Evolutionary conservation across 2,329 filamentous ascomycete genomes (phyloP).

Genomic region (Tolypocladium tropicale): DNA sequence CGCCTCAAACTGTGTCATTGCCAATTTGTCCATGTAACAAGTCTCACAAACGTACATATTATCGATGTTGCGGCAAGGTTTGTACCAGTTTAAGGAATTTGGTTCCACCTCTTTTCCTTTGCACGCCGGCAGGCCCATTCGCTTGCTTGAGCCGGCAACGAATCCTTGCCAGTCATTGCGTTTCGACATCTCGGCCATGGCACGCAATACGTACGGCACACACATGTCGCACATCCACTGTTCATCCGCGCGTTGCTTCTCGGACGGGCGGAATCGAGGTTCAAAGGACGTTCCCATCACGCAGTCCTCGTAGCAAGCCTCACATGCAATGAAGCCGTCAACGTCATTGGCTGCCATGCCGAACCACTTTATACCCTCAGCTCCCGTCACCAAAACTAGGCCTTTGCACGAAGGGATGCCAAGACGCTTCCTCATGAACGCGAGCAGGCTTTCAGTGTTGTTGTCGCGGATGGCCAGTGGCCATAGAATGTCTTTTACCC

Average conservation of each 20-base stretch:
- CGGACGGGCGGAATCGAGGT: conserved; percentile 14
- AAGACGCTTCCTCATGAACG: conserved; percentile 17
- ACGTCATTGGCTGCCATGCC: conserved; percentile 16
- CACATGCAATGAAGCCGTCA: conserved; percentile 23
- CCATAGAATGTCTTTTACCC: conserved; percentile 23
- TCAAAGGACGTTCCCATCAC: conserved; percentile 18
- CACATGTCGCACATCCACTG: conserved; percentile 23
- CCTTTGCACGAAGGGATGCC: conserved; percentile 20
- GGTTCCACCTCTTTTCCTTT: conserved; percentile 15
- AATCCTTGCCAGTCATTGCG: conserved; percentile 20
- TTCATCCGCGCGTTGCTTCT: conserved; percentile 13
- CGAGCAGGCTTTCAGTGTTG: conserved; percentile 12
- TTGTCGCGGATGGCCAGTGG: conserved; percentile 16
- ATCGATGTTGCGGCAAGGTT: conserved; percentile 12
- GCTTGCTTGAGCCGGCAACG: conserved; percentile 9
- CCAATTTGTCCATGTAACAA: conserved; percentile 24
- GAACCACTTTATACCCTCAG: conserved; percentile 21
- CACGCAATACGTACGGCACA: conserved; percentile 13
- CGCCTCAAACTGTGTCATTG: conserved; percentile 14
- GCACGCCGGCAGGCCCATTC: conserved; percentile 15
- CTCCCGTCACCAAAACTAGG: conserved; percentile 4
- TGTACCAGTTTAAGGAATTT: conserved; percentile 16
- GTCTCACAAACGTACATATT: conserved; percentile 20
- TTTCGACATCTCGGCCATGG: conserved; percentile 8
- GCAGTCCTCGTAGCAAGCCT: conserved; percentile 26